Conservation (phyloP, 2,329 filamentous ascomycete species). For the Lasiodiplodia gonubiensis region DNA sequence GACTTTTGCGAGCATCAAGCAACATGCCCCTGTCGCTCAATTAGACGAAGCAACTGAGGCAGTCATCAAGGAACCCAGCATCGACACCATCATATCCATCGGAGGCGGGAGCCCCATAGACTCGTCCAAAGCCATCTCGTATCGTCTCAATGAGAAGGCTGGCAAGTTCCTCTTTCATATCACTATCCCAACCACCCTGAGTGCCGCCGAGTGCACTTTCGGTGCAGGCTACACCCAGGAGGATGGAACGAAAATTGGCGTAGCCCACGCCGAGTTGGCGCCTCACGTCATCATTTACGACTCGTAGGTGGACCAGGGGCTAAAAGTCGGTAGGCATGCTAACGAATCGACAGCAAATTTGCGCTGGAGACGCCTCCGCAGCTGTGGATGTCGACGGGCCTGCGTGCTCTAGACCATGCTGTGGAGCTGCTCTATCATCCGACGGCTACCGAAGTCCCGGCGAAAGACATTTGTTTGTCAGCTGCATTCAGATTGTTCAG, state of each 20-base stretch:
- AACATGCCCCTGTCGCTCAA: conserved; percentile 62
- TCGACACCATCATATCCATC: conserved; percentile 62
- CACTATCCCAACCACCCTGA: conserved; percentile 49
- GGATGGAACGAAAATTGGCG: conserved; percentile 57
- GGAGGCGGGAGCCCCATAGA: conserved; percentile 64
- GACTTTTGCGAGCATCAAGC: conserved; percentile 61
- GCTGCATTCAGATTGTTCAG: conserved; percentile 56
- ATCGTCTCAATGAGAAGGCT: conserved; percentile 43
- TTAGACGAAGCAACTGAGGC: conserved; percentile 58
- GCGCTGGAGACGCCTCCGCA: conserved; percentile 57
- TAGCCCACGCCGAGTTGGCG: conserved; percentile 50
- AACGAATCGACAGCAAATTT: conserved; percentile 42
- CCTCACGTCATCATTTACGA: conserved; percentile 62
- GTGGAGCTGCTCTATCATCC: conserved; percentile 62
- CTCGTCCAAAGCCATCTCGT: conserved; percentile 45
- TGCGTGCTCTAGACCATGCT: conserved; percentile 62
- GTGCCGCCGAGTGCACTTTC: conserved; percentile 61
- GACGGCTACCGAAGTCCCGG: conserved; percentile 57
- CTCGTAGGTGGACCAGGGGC: conserved; percentile 13
- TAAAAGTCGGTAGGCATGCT: background rate
- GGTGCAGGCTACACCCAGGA: conserved; percentile 58
- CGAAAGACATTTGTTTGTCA: conserved; percentile 51
- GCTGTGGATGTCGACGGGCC: conserved; percentile 58
- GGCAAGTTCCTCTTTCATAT: conserved; percentile 47
- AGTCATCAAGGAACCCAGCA: conserved; percentile 51